Base-by-base conservation (phyloP, 1,284 basidiomycete genomes). In the Ustilago vetiveriae region DNA sequence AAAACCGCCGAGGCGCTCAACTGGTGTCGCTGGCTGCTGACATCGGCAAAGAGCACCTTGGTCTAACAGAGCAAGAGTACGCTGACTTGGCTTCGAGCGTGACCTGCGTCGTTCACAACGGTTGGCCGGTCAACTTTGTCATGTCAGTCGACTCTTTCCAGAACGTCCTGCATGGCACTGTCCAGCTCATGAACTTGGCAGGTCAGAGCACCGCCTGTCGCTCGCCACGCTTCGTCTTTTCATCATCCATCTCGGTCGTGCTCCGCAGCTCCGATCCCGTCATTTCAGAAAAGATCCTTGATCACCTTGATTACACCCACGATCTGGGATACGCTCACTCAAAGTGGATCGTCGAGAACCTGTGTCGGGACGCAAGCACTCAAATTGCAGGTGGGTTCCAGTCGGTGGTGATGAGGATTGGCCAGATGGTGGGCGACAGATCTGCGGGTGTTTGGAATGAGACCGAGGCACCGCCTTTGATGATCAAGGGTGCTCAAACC, bases 261-360 rank as follows among this genome's bases (percentile, higher is more conserved):
- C 70, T 78, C 60, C 79, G 81, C 82, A 82, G n/a, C 59, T 45
- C 63, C 49, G 50, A 50, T 48, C 81, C n/a, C 48, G 46, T 71
- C 16, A 82, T 84, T 3, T 70, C 78, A 2, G 86, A 87, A 60
- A 78, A 78, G 10, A 83, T 86, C 45, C 77, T 82, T 3, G 56
- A 76, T 3, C 66, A 83, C 27, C 82, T 85, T 1, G 74, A 65
- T 1, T 79, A 83, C 27, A 85, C 85, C 0, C 82, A 83, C 14
- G 75, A 76, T 7, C 86, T 87, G 50, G 88, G 88, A 22, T 88
- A 88, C 67, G 88, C 86, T 6, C 76, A 85, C 46, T 84, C 81
- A 48, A 89, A 88, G 74, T 88, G 87, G 87, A 85, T 88, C 4
- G 85, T 85, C 0, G 88, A 89, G 82, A 86, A 85, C 68, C 55